Conservation (phyloP, 441 rosid species). For the Syzygium syzygioides region DNA sequence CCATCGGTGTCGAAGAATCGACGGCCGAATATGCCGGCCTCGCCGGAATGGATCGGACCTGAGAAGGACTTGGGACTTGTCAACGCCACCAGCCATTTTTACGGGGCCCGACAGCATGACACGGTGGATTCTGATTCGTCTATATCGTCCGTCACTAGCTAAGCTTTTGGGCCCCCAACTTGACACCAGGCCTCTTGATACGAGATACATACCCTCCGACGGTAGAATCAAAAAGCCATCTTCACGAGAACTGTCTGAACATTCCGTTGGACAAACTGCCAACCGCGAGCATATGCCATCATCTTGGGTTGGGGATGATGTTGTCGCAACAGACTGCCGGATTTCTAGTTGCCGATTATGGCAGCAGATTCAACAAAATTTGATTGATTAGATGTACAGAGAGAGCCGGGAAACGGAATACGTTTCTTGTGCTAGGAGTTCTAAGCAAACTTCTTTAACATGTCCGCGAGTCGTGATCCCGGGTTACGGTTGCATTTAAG, state of each 20-base stretch:
- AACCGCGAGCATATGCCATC: background rate
- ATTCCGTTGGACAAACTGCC: background rate
- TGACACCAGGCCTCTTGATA: background rate
- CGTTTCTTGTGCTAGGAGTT: background rate
- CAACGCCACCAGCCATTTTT: background rate
- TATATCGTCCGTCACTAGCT: background rate
- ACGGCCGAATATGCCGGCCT: background rate
- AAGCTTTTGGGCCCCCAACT: background rate
- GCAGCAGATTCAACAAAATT: background rate
- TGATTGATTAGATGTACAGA: background rate
- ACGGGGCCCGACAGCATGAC: background rate
- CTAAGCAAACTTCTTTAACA: background rate
- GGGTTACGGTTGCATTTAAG: background rate
- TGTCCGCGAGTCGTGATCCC: background rate
- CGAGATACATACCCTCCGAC: background rate
- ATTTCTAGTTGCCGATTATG: background rate
- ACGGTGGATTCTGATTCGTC: background rate
- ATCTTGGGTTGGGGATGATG: background rate
- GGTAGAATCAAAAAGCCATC: background rate
- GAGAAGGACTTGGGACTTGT: background rate
- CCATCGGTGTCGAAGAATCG: background rate
- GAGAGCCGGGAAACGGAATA: background rate
- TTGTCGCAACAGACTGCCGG: background rate
- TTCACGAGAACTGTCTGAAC: background rate
- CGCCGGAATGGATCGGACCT: background rate